A percentile compares a stretch with the other conserved stretches of the same genome.
Evolutionary conservation across 2,329 filamentous ascomycete species (phyloP).

Genomic region (Clonostachys chloroleuca): DNA sequence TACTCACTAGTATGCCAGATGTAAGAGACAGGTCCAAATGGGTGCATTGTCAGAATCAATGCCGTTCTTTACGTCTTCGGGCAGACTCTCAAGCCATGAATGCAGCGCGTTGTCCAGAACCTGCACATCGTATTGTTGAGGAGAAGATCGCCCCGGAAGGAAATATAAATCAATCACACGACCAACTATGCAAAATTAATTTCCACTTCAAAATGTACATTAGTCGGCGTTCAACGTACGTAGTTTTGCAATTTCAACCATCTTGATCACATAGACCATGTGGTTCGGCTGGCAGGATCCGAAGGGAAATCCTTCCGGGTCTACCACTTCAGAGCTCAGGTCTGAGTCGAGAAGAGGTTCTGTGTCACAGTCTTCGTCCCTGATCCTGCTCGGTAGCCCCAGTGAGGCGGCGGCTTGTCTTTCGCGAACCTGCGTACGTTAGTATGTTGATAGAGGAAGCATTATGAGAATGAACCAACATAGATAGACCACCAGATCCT

Average conservation of each 20-base stretch:
- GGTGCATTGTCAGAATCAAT: constrained; percentile 24
- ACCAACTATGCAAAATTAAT: constrained; percentile 14
- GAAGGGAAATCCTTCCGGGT: constrained; percentile 7
- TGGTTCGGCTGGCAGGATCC: constrained; percentile 23
- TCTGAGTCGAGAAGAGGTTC: constrained; percentile 22
- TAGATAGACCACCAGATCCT: constrained; percentile 52
- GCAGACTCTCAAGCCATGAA: constrained; percentile 24
- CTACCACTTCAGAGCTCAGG: constrained; percentile 19
- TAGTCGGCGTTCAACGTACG: constrained; percentile 9
- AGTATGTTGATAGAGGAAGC: background rate
- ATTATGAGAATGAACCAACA: constrained; percentile 19
- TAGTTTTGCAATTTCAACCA: constrained; percentile 27
- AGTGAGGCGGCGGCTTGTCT: constrained; percentile 27
- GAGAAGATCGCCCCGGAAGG: constrained; percentile 20
- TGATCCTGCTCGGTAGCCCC: constrained; percentile 26
- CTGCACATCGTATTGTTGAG: constrained; percentile 13
- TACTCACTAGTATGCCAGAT: constrained; percentile 27
- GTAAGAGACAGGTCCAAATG: constrained; percentile 27
- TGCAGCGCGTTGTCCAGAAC: constrained; percentile 21
- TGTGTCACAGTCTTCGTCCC: constrained; percentile 31
- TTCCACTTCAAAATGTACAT: background rate
- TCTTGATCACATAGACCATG: constrained; percentile 26
- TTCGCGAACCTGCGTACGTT: constrained; percentile 20
- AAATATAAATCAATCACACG: constrained; percentile 28
- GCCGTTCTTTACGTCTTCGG: constrained; percentile 17